Conservation (phyloP, 2,329 filamentous ascomycete species). For the Colletotrichum chlorophyti region DNA sequence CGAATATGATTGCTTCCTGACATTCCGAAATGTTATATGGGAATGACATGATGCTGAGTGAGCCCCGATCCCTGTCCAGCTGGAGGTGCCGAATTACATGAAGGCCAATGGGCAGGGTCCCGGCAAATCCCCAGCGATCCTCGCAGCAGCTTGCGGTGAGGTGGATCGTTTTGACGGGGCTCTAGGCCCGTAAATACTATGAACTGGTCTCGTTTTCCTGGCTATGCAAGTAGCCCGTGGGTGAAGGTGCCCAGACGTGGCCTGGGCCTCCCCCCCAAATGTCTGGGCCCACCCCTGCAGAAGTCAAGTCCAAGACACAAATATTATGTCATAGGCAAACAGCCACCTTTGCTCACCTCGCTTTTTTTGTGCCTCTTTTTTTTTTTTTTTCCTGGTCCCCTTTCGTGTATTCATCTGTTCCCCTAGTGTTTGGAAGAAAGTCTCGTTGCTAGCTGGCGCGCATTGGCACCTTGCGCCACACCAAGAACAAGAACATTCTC, state of each 20-base stretch:
- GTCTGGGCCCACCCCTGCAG: not conserved
- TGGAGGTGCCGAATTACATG: not conserved
- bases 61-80: slow-evolving; percentile 10
- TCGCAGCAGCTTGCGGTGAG: slow-evolving; percentile 24
- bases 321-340: slow-evolving; percentile 27
- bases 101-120: slow-evolving; percentile 8
- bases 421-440: no score
- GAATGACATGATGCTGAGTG: not conserved
- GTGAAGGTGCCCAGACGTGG: no score
- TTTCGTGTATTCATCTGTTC: no score
- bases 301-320: not conserved
- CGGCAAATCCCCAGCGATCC: slow-evolving; percentile 25
- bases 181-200: not conserved
- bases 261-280: slow-evolving; percentile 10
- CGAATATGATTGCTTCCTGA: not conserved
- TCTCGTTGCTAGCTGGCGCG: not conserved
- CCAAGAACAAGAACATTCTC: not conserved
- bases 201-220: no score
- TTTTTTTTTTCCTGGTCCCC: no score
- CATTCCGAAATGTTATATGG: not conserved
- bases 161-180: slow-evolving; percentile 11
- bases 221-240: no score
- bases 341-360: not conserved
- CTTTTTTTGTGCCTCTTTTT: no score
- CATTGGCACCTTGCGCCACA: not conserved